These are phyloP conservation scores for Penicillium crystallinum DNA, from an alignment of 495 filamentous ascomycete genomes.

Conservation along the genomic window DNA sequence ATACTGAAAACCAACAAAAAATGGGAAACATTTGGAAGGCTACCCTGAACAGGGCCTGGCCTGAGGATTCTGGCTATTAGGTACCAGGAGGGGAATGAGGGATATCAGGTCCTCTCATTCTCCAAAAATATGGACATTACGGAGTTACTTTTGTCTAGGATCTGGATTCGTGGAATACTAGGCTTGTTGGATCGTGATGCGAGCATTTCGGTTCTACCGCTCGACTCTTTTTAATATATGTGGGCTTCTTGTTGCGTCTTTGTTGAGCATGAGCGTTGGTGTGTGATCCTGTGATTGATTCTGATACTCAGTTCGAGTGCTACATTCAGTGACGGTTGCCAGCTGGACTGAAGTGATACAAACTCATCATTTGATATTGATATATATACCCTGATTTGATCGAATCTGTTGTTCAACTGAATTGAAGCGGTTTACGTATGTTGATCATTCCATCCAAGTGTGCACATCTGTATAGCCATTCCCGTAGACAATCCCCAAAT, in stretches of 20 bases:
- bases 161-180: background rate
- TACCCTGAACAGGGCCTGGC: background rate
- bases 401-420: constrained; percentile 7
- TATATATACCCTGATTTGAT: constrained; percentile 21
- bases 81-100: background rate
- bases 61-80: background rate
- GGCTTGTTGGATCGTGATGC: constrained; percentile 2
- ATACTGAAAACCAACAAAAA: background rate
- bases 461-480: background rate
- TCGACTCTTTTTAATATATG: constrained; percentile 1
- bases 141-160: background rate
- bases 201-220: background rate
- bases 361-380: background rate
- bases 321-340: background rate
- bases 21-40: background rate
- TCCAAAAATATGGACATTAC: background rate
- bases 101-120: background rate
- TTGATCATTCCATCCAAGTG: background rate
- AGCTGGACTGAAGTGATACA: background rate
- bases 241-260: background rate
- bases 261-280: constrained; percentile 21
- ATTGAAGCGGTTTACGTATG: constrained; percentile 9
- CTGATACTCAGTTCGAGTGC: background rate
- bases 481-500: background rate
- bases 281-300: background rate